phyloP scores from a whole-genome alignment of 148 eudicot species.

The Tetragonia tetragonoides region DNA sequence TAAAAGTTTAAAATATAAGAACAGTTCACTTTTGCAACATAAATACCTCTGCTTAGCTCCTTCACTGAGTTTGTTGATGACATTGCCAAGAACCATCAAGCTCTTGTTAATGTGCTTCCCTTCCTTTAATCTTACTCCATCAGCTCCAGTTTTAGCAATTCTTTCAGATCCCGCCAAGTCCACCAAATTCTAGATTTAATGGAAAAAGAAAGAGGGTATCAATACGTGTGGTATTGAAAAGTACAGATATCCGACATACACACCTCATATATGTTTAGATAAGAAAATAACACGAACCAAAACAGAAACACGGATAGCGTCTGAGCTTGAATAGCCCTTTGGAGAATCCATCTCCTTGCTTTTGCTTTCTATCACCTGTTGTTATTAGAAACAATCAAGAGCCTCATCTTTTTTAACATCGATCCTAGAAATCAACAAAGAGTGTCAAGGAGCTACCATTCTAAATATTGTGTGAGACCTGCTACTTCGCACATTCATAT shows the following conservation, averaged over 20 bases:
- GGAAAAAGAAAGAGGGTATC: not conserved
- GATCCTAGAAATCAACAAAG: conserved; percentile 13
- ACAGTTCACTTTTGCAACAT: not conserved
- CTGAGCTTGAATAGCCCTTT: conserved; percentile 43
- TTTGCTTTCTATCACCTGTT: conserved; percentile 93
- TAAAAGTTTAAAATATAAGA: conserved; percentile 4
- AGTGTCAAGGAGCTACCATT: conserved; percentile 61
- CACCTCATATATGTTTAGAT: not conserved
- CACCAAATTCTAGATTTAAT: conserved; percentile 66
- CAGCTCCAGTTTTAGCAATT: conserved; percentile 98
- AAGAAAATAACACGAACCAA: conserved; percentile 52
- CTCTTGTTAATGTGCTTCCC: conserved; percentile 96
- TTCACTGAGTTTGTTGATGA: conserved; percentile 92
- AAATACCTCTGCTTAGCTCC: conserved; percentile 81
- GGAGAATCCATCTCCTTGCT: conserved; percentile 47
- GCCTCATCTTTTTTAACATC: not conserved
- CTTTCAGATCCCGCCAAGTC: conserved; percentile 98
- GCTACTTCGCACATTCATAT: conserved; percentile 97
- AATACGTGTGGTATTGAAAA: not conserved
- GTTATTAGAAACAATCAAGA: conserved; percentile 1
- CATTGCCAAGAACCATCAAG: conserved; percentile 94
- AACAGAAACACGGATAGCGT: conserved; percentile 92
- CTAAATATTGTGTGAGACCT: conserved; percentile 96
- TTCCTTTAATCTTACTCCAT: conserved; percentile 91
- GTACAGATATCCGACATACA: not conserved